Base-by-base conservation (phyloP, 2,329 filamentous ascomycete species). In the Phaeosphaeriaceae sp. region DNA sequence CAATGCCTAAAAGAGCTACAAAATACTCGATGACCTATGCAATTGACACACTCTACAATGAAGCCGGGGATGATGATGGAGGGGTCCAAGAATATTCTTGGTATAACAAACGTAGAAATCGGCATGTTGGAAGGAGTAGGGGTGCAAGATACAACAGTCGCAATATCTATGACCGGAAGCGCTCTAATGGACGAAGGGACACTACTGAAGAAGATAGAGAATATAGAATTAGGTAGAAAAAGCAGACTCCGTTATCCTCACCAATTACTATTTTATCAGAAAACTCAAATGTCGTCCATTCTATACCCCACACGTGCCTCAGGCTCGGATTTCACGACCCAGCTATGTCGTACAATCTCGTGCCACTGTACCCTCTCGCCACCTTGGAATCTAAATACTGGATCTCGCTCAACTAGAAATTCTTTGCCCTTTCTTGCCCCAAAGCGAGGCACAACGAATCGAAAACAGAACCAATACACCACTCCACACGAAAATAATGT, bases 341-440 rank as follows among this genome's bases (percentile, higher is more conserved):
- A 56, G 37, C 37, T 46, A 42, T 39, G 51, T 46, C 51, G 48
- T 9, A 49, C 46, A 35, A 49, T 56, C 38, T 56, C 55, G 41
- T 58, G 55, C 45, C 41, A 56, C 38, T 58, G 46, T 34, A 58
- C 55, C 17, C 46, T 43, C 7, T 50, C 47, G 3, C 55, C 55
- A 28, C 56, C 28, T 40, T 48, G 45, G 9, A 50, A 42, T 16
- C 50, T 42, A 21, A 58, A 52, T 15, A 52, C 50, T 3, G 55
- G 55, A 32, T 53, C 52, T 28, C 52, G 36, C 43, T 55, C 48
- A 5, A 58, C 55, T 3, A 48, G 15, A 13, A 58, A 56, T 15
- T 46, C 46, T 39, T 52, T 52, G 9, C 55, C 55, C 28, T 48
- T 58, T 23, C 49, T 46, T 6, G 38, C 32, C 11, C 55, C 52